phyloP scores from a whole-genome alignment of 257 asterid species.

The Lycium ferocissimum region DNA sequence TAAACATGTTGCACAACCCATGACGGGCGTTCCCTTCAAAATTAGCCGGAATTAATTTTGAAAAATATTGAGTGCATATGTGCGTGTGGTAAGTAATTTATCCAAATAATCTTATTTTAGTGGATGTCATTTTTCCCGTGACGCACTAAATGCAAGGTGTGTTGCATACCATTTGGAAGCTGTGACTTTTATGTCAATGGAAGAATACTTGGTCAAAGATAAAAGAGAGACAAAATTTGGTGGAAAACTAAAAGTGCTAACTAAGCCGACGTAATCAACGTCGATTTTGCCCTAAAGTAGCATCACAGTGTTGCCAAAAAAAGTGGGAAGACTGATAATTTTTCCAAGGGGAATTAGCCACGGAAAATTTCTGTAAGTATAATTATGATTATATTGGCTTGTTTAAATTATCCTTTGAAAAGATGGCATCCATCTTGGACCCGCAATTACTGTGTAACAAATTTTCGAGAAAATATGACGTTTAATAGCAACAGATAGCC shows the following conservation, averaged over 20 bases:
- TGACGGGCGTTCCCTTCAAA: too few relatives aligned
- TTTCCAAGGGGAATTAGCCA: background rate
- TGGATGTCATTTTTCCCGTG: background rate
- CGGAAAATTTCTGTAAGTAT: background rate
- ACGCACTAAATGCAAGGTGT: background rate
- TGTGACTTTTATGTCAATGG: background rate
- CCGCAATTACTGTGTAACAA: background rate
- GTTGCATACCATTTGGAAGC: background rate
- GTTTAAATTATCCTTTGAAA: background rate
- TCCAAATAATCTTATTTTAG: background rate
- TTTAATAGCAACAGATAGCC: background rate
- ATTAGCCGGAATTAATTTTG: too few relatives aligned
- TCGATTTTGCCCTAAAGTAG: slow-evolving; percentile 6
- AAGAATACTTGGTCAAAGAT: background rate
- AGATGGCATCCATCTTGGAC: slow-evolving; percentile 14
- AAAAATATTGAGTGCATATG: too few relatives aligned
- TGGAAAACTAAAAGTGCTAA: background rate
- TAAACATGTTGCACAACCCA: too few relatives aligned
- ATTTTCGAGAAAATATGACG: background rate
- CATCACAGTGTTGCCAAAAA: background rate
- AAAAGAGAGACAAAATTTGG: background rate
- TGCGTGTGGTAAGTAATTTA: background rate
- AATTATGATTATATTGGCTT: background rate
- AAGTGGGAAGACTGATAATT: background rate
- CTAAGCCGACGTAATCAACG: background rate